Evolutionary conservation across 345 rosid species (phyloP).

Genomic region (Corchorus olitorius): DNA sequence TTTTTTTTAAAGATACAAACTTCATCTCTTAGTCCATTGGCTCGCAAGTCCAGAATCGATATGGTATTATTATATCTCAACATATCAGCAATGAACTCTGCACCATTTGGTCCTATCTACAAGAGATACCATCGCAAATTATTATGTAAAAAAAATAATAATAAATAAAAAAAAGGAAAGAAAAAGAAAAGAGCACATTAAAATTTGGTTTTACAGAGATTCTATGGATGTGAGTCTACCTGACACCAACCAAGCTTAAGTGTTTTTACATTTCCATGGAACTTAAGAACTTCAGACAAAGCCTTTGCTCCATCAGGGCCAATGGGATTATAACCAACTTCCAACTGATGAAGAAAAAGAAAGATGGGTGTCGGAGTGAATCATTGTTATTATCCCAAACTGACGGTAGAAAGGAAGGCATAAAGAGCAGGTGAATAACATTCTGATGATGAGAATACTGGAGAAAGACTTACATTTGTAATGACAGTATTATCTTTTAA

Average conservation of each 20-base stretch:
- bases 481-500: conserved; percentile 72
- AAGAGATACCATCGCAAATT: conserved; percentile 22
- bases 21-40: conserved; percentile 93
- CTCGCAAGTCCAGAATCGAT: conserved; percentile 83
- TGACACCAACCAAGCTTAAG: conserved; percentile 99
- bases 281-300: conserved; percentile 85
- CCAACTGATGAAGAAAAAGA: conserved; percentile 56
- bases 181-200: not conserved
- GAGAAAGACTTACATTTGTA: conserved; percentile 58
- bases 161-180: not conserved
- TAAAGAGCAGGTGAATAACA: conserved; percentile 19
- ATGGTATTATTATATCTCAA: conserved; percentile 85
- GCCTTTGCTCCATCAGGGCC: conserved; percentile 89
- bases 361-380: not conserved
- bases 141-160: not conserved
- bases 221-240: conserved; percentile 42
- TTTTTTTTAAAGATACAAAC: conserved; percentile 39
- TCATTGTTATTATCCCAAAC: conserved; percentile 20
- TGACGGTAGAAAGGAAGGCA: conserved; percentile 12
- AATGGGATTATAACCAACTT: conserved; percentile 83
- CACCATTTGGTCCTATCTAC: conserved; percentile 92
- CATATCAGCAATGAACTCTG: conserved; percentile 81
- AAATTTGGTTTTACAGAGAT: not conserved
- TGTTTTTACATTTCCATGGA: conserved; percentile 76
- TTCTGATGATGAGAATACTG: not conserved